Base-by-base conservation (phyloP, 2,329 filamentous ascomycete species). In the Epichloe sibirici region DNA sequence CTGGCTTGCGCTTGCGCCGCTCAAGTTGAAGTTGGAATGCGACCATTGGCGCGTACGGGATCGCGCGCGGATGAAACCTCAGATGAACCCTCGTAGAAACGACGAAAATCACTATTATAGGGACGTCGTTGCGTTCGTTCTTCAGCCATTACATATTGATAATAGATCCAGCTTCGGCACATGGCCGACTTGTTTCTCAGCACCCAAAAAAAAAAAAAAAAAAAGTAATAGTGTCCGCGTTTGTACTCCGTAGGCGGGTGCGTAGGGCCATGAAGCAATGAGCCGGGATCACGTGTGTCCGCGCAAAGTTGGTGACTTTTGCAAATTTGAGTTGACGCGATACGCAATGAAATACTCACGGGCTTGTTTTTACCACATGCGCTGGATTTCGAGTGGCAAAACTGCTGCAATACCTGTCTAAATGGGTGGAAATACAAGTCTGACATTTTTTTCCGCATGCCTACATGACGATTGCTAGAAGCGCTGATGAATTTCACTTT, bases 261-360 rank as follows among this genome's bases (percentile, higher is more conserved):
- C 3, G 8, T 31, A n/a, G 8, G 40, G 5, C 40, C 15, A 42
- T 43, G 13, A 7, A 23, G 35, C 21, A 15, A 31, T 12, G 9
- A n/a, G 13, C 15, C 9, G 11, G 4, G 5, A 9, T 54, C 53
- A 54, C 53, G 53, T 54, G 53, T 4, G 15, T 8, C 13, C 49
- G 53, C 49, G 53, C 42, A 12, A n/a, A 5, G 12, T 39, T 51
- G 49, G 49, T 35, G 48, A 25, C 8, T 25, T 15, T 12, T 5
- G 12, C 34, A 13, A 13, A 6, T 8, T 3, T 2, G 23, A 12
- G 15, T 38, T 45, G 39, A 52, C 45, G 45, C 51, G 45, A 9
- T 35, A 21, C 3, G 6, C 25, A 25, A 21, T 21, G 11, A 28
- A 28, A 12, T 5, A 21, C 37, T 38, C 21, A 23, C 5, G 4